These are phyloP conservation scores for Metschnikowia matae DNA, from an alignment of 805 yeast species.

Conservation along the genomic window DNA sequence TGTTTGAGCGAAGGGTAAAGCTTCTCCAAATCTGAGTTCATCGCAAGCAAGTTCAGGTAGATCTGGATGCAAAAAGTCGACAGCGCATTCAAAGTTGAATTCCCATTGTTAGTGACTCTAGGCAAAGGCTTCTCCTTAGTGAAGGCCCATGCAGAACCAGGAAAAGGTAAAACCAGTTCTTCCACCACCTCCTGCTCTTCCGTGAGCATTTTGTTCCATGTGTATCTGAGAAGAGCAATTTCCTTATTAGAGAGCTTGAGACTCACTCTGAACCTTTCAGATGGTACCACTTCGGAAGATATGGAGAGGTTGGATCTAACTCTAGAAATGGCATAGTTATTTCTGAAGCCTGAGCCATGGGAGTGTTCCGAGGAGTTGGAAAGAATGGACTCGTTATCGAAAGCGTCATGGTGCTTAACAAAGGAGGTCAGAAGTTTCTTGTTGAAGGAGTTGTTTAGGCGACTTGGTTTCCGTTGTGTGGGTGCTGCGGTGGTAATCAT, in stretches of 20 bases:
- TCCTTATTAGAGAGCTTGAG: conserved; percentile 26
- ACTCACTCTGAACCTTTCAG: conserved; percentile 18
- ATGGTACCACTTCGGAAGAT: conserved; percentile 19
- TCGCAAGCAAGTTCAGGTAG: conserved; percentile 61
- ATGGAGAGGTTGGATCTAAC: conserved; percentile 22
- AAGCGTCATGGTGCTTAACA: not conserved
- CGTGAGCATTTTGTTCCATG: conserved; percentile 37
- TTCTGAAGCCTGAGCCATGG: conserved; percentile 4
- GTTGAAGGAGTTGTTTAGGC: conserved; percentile 1
- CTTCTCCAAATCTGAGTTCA: conserved; percentile 57
- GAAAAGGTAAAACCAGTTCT: conserved; percentile 11
- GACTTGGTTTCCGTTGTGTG: not conserved
- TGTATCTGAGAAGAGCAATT: conserved; percentile 42
- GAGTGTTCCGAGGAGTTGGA: not conserved
- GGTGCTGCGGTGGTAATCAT: not conserved
- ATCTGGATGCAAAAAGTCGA: conserved; percentile 74
- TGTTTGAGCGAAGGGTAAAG: conserved; percentile 72
- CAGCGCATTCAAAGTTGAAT: conserved; percentile 22
- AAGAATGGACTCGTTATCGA: conserved; percentile 1
- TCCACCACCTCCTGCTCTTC: conserved; percentile 29
- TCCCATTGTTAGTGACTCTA: conserved; percentile 11
- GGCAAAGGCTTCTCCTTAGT: conserved; percentile 11
- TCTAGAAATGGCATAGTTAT: conserved; percentile 24
- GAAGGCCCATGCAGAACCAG: conserved; percentile 13
- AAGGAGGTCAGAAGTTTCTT: not conserved